These are phyloP conservation scores for Aureobasidium namibiae DNA, from an alignment of 2,329 filamentous ascomycete genomes.

Conservation along the genomic window DNA sequence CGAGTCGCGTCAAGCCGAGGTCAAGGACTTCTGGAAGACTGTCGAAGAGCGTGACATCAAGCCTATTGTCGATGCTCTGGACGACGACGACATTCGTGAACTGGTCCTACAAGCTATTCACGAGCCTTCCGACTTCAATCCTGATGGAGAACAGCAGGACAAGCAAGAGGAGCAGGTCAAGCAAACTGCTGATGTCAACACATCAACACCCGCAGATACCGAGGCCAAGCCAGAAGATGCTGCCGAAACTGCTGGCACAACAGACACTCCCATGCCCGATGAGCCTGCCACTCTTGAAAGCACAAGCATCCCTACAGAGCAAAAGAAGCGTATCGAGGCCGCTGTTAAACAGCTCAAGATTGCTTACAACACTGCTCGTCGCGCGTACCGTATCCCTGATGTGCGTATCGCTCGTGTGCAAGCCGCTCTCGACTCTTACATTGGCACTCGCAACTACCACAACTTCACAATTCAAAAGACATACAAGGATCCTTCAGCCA, in stretches of 20 bases:
- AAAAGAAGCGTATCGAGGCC: slow-evolving; percentile 28
- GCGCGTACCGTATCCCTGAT: slow-evolving; percentile 70
- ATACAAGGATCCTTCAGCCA: slow-evolving; percentile 71
- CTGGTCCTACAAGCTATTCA: slow-evolving; percentile 53
- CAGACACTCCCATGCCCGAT: slow-evolving; percentile 8
- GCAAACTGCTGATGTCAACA: slow-evolving; percentile 3
- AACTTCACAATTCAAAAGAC: slow-evolving; percentile 95
- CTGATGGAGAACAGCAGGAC: slow-evolving; percentile 18
- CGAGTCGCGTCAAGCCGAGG: slow-evolving; percentile 63
- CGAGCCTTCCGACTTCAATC: slow-evolving; percentile 24
- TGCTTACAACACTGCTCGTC: slow-evolving; percentile 74
- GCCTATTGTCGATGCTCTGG: slow-evolving; percentile 51
- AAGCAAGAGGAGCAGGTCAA: slow-evolving; percentile 19
- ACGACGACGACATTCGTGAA: slow-evolving; percentile 55
- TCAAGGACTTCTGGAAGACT: slow-evolving; percentile 71
- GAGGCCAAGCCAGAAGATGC: slow-evolving; percentile 9
- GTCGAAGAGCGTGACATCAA: slow-evolving; percentile 75
- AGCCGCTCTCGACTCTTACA: slow-evolving; percentile 62
- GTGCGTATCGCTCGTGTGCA: slow-evolving; percentile 68
- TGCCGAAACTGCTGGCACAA: slow-evolving; percentile 9
- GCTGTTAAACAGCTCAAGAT: slow-evolving; percentile 56
- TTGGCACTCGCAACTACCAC: slow-evolving; percentile 86
- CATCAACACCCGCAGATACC: slow-evolving; percentile 3
- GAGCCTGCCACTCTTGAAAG: slow-evolving; percentile 1
- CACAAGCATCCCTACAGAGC: slow-evolving; percentile 9